These are phyloP conservation scores for Westerdykella ornata DNA, from an alignment of 2,329 filamentous ascomycete genomes.

Conservation along the genomic window DNA sequence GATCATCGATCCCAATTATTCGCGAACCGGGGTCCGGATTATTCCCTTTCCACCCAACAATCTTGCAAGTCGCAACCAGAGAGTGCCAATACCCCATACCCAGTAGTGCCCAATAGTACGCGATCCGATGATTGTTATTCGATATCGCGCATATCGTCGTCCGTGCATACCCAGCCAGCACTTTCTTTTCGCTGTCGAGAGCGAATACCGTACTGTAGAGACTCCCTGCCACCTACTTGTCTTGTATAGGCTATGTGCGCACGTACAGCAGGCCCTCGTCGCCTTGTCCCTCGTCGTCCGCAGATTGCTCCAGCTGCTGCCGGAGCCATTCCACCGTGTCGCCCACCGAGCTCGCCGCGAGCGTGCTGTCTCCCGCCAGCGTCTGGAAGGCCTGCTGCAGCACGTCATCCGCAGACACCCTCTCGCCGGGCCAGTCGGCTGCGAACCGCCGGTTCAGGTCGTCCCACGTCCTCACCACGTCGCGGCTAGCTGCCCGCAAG, in stretches of 20 bases:
- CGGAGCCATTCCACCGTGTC: constrained; percentile 25
- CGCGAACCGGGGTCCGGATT: too few species aligned
- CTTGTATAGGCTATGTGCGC: constrained; percentile 1
- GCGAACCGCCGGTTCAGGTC: constrained; percentile 22
- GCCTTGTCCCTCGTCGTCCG: constrained; percentile 16
- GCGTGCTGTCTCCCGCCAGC: constrained; percentile 27
- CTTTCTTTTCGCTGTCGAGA: too few species aligned
- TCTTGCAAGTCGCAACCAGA: too few species aligned
- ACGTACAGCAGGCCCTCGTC: constrained; percentile 28
- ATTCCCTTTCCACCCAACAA: too few species aligned
- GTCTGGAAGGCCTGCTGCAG: constrained; percentile 29
- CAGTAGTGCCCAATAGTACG: too few species aligned
- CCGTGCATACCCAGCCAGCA: too few species aligned
- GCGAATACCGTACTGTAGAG: not conserved
- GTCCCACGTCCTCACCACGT: constrained; percentile 27
- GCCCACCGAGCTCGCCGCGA: constrained; percentile 17
- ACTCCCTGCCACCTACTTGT: not conserved
- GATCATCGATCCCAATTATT: too few species aligned
- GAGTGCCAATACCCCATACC: too few species aligned
- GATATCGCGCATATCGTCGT: too few species aligned
- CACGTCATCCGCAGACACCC: constrained; percentile 21
- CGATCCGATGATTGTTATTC: too few species aligned
- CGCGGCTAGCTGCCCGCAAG: constrained; percentile 29
- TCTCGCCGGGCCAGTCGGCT: constrained; percentile 15
- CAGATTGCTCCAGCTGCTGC: constrained; percentile 22